Evolutionary conservation across 306 rosid genomes (phyloP).

Genomic region (Cicer arietinum): DNA sequence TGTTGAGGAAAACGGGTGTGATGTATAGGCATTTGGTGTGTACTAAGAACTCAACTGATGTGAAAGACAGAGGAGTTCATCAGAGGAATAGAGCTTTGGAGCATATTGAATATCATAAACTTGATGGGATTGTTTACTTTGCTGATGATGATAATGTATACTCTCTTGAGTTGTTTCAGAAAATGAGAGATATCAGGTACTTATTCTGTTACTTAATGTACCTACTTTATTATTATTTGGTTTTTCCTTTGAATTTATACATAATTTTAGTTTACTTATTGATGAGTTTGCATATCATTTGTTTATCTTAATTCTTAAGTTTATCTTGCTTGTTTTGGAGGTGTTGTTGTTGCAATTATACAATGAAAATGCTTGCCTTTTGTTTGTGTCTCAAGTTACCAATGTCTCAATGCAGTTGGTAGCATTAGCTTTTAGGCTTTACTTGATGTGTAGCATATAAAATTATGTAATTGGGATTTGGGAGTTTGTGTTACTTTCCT

Average conservation of each 20-base stretch:
- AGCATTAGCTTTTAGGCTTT: conserved; percentile 12
- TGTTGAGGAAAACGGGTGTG: conserved; percentile 90
- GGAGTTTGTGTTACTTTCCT: not conserved
- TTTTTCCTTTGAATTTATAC: not conserved
- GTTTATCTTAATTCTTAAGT: not conserved
- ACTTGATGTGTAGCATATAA: conserved; percentile 14
- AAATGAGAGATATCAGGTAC: conserved; percentile 81
- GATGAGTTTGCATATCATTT: conserved; percentile 31
- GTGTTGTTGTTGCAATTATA: not conserved
- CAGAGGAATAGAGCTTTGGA: conserved; percentile 95
- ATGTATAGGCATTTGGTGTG: conserved; percentile 95
- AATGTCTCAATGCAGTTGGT: conserved; percentile 21
- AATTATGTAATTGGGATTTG: not conserved
- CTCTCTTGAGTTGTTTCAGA: conserved; percentile 77
- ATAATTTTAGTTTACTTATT: conserved; percentile 2
- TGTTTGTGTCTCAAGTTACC: conserved; percentile 22
- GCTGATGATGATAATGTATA: conserved; percentile 93
- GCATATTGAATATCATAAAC: conserved; percentile 84
- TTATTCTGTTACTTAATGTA: not conserved
- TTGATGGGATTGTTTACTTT: conserved; percentile 92
- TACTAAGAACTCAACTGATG: conserved; percentile 58
- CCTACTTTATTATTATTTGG: not conserved
- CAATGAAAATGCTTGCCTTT: conserved; percentile 2
- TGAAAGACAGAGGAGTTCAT: conserved; percentile 92
- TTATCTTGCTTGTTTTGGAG: conserved; percentile 20